Percentiles rank a stretch among this genome's conserved stretches.
phyloP scores from a whole-genome alignment of 768 basidiomycete genomes.

The Trichaptum fuscoviolaceum region DNA sequence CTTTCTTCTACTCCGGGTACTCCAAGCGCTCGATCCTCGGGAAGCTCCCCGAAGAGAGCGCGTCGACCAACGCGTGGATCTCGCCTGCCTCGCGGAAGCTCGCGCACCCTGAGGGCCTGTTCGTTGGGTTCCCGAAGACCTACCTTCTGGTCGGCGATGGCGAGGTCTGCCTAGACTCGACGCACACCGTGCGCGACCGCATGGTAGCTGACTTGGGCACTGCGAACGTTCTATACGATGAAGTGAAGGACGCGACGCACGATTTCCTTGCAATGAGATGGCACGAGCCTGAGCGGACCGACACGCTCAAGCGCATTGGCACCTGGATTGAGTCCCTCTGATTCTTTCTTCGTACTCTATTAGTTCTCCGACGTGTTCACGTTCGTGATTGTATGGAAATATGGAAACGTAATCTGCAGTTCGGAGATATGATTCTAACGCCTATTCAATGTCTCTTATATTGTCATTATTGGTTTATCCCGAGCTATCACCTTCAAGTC shows the following conservation, averaged over 20 bases:
- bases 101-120: constrained; percentile 11
- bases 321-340: constrained; percentile 12
- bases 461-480: neutral
- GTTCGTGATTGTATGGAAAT: neutral
- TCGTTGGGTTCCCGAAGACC: constrained; percentile 3
- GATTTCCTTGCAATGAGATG: constrained; percentile 14
- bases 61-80: constrained; percentile 14
- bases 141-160: constrained; percentile 3
- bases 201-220: constrained; percentile 5
- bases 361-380: neutral
- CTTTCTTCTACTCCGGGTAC: constrained; percentile 10
- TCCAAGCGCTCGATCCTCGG: constrained; percentile 12
- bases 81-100: constrained; percentile 16
- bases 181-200: neutral
- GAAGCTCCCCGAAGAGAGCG: constrained; percentile 3
- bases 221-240: neutral
- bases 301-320: constrained; percentile 6
- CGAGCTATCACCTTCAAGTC: neutral
- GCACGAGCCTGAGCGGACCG: constrained; percentile 17
- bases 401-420: neutral
- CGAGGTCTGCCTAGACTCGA: constrained; percentile 2
- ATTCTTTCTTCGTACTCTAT: neutral
- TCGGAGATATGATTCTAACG: neutral
- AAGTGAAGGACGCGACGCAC: constrained; percentile 13
- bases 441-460: neutral